A percentile compares a stretch with the other conserved stretches of the same genome.
phyloP scores from a whole-genome alignment of 1,284 basidiomycete species.

The Thecaphora thlaspeos region DNA sequence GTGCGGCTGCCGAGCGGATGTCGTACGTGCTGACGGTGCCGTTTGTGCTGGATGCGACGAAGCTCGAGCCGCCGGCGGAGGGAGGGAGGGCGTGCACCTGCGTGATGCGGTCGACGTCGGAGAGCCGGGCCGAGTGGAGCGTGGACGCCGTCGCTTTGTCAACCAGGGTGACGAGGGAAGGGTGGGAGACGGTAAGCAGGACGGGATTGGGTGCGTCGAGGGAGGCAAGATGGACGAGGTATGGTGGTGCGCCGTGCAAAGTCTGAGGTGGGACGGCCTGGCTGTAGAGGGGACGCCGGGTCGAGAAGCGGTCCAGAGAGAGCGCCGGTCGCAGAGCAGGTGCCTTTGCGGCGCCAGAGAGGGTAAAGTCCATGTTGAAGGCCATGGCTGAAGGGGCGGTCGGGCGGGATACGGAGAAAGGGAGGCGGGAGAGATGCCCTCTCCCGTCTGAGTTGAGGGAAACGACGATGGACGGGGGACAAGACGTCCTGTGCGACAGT shows the following conservation, averaged over 20 bases:
- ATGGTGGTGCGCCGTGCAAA: background rate
- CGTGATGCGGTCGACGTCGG: constrained; percentile 26
- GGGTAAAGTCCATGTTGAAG: constrained; percentile 19
- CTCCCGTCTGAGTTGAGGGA: too few relatives aligned
- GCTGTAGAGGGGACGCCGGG: constrained; percentile 1
- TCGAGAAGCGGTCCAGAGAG: constrained; percentile 2
- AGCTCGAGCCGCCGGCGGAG: constrained; percentile 7
- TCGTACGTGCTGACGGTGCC: constrained; percentile 38
- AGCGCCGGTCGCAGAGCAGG: constrained; percentile 3
- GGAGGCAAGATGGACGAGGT: background rate
- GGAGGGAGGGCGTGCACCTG: constrained; percentile 14
- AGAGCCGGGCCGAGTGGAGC: constrained; percentile 18
- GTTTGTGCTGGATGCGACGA: constrained; percentile 18
- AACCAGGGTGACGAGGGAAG: constrained; percentile 30
- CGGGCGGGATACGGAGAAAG: too few relatives aligned
- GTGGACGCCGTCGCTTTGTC: constrained; percentile 32
- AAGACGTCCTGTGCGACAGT: too few relatives aligned
- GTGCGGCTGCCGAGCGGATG: constrained; percentile 8
- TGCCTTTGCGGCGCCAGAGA: constrained; percentile 27
- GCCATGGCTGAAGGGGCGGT: too few relatives aligned
- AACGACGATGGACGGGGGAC: too few relatives aligned
- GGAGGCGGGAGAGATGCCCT: too few relatives aligned
- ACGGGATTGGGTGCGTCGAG: constrained; percentile 1
- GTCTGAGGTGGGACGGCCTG: background rate
- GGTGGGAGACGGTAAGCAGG: constrained; percentile 32